A percentile compares a stretch with the other conserved stretches of the same genome.
phyloP scores from a whole-genome alignment of 2,329 filamentous ascomycete genomes.

The Paecilomyces niveus region DNA sequence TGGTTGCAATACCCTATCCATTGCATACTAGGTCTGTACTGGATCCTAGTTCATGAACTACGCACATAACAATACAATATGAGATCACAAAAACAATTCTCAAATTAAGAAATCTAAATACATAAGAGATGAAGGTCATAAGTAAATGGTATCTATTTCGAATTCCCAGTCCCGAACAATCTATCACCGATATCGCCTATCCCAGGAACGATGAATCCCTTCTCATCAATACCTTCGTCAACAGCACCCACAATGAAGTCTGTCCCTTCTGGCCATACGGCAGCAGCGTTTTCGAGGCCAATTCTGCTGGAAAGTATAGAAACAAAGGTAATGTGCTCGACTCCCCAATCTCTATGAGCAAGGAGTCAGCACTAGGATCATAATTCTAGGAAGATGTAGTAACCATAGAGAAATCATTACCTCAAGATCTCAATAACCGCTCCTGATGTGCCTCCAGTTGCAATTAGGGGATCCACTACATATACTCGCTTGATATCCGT shows the following conservation, averaged over 20 bases:
- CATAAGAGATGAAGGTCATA: neutral
- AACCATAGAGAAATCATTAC: constrained; percentile 9
- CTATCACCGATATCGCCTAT: constrained; percentile 24
- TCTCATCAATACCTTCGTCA: constrained; percentile 16
- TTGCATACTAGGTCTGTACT: neutral
- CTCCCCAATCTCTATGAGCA: constrained; percentile 16
- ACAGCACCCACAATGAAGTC: constrained; percentile 18
- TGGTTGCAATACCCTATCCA: neutral
- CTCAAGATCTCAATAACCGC: constrained; percentile 19
- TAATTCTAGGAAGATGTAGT: neutral
- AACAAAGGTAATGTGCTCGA: constrained; percentile 19
- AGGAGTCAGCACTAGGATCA: neutral
- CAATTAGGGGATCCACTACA: constrained; percentile 20
- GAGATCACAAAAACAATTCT: neutral
- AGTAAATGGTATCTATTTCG: constrained; percentile 1
- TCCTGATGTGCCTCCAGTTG: constrained; percentile 18
- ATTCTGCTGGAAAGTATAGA: constrained; percentile 14
- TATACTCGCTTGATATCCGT: constrained; percentile 16
- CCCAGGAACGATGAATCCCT: constrained; percentile 19
- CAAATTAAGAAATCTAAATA: neutral
- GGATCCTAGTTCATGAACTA: neutral
- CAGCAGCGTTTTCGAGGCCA: constrained; percentile 14
- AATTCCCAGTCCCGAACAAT: constrained; percentile 16
- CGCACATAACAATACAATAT: neutral
- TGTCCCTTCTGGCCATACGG: constrained; percentile 18